Percentiles rank a stretch among this genome's conserved stretches.
These are phyloP conservation scores for Rugosomyces carneus DNA, from an alignment of 1,284 basidiomycete species.

Conservation along the genomic window DNA sequence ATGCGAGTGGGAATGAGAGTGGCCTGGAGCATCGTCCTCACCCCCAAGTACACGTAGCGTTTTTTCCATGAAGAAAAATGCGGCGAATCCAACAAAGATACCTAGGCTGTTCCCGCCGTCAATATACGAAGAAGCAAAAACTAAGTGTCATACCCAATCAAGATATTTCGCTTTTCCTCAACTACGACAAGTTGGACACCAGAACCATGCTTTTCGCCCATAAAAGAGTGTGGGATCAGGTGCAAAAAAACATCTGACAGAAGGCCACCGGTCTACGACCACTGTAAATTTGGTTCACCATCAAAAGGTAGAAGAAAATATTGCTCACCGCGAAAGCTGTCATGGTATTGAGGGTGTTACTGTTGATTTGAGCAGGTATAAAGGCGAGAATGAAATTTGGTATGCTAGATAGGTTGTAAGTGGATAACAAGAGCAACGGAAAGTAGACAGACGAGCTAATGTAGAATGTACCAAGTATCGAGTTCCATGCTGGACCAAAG, in stretches of 20 bases:
- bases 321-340: slow-evolving; percentile 69
- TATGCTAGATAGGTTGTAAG: slow-evolving; percentile 42
- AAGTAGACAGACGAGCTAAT: slow-evolving; percentile 75
- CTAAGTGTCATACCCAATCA: slow-evolving; percentile 59
- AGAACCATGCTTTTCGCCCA: slow-evolving; percentile 74
- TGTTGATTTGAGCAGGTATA: slow-evolving; percentile 80
- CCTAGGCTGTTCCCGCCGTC: slow-evolving; percentile 46
- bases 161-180: slow-evolving; percentile 84
- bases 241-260: slow-evolving; percentile 89
- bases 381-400: slow-evolving; percentile 90
- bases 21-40: slow-evolving; percentile 43
- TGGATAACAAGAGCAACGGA: neutral
- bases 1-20: slow-evolving; percentile 59
- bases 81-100: slow-evolving; percentile 79
- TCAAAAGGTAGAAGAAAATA: slow-evolving; percentile 11
- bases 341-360: slow-evolving; percentile 84
- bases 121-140: slow-evolving; percentile 6
- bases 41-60: slow-evolving; percentile 74
- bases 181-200: slow-evolving; percentile 73
- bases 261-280: slow-evolving; percentile 72
- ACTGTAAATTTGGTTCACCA: slow-evolving; percentile 8
- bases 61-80: slow-evolving; percentile 90
- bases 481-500: slow-evolving; percentile 84
- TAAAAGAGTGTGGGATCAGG: slow-evolving; percentile 83
- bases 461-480: slow-evolving; percentile 84